Base-by-base conservation (phyloP, 345 rosid species). In the Mangifera indica region DNA sequence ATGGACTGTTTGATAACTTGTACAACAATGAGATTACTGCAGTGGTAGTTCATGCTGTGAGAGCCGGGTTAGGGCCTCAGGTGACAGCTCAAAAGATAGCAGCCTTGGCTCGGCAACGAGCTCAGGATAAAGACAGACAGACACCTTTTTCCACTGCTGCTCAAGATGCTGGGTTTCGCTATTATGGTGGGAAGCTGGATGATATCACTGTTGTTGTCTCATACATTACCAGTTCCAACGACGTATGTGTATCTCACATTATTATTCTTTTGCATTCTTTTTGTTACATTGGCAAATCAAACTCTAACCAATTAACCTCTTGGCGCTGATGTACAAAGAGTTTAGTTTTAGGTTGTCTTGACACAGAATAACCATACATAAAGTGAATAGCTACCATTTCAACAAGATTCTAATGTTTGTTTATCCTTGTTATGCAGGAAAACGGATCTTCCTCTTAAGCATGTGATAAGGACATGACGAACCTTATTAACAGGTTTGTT, bases 111-210 rank as follows among this genome's bases (percentile, higher is more conserved):
- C 87, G 94, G 1, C 97, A 92, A 79, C 84, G 98, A 79, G 99
- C 99, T n/a, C 91, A 81, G 77, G 97, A 89, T 75, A 89, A 81
- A 69, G 82, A 95, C 71, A 85, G 99, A 64, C 99, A 95, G 74
- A 95, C 99, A 24, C 99, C 99, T 11, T 95, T 95, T 75, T 95
- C 99, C 12, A 92, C 98, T 13, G 97, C 99, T 34, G 99, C 99
- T 0, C 99, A 95, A 73, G 94, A 95, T 78, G 99, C 99, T 72
- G 99, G 99, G 8, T 87, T 89, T 74, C 91, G 99, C 62, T 95
- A 95, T 76, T 95, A 95, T 67, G 99, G 99, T 79, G 99, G 99
- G 81, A 95, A 95, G 84, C 93, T 92, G 70, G 99, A 95, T 77
- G 99, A 95, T 71, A 95, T 95, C 83, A 95, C 99, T 67, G 99